phyloP scores from a whole-genome alignment of 305 asterid species.

The Solanum hybrid region DNA sequence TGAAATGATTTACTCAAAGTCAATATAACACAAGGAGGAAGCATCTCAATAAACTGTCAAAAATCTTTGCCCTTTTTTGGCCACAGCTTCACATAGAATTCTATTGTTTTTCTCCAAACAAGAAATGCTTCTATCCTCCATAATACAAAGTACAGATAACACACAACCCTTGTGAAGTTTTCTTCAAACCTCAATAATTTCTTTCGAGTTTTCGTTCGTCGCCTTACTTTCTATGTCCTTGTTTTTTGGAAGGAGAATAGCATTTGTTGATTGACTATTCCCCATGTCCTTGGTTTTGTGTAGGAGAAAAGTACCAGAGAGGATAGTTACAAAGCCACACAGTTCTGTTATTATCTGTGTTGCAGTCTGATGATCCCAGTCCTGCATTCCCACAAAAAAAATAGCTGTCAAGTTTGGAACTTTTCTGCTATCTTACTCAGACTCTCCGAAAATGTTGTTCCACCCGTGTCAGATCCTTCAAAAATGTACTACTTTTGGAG shows the following conservation, averaged over 20 bases:
- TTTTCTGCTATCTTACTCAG: neutral
- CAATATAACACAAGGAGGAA: neutral
- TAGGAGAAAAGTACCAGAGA: conserved; percentile 79
- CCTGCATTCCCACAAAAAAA: conserved; percentile 31
- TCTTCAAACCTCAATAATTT: neutral
- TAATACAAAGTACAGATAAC: neutral
- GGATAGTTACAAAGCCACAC: conserved; percentile 70
- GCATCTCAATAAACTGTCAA: neutral
- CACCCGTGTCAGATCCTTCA: neutral
- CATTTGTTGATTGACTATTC: conserved; percentile 9
- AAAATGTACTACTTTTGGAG: neutral
- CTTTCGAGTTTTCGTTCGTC: neutral
- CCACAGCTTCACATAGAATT: neutral
- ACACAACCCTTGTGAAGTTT: neutral
- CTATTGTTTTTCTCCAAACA: neutral
- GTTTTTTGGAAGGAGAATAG: neutral
- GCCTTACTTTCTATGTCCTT: neutral
- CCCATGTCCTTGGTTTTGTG: conserved; percentile 90
- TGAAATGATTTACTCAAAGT: neutral
- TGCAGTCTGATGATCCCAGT: conserved; percentile 52
- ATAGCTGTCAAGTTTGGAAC: neutral
- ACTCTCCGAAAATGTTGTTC: neutral
- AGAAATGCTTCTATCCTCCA: neutral
- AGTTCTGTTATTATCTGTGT: conserved; percentile 54
- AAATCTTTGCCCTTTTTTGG: neutral